Evolutionary conservation across 345 rosid species (phyloP), one percentile per base, ranked within the genome.

Genomic region (Arabis alpina): DNA sequence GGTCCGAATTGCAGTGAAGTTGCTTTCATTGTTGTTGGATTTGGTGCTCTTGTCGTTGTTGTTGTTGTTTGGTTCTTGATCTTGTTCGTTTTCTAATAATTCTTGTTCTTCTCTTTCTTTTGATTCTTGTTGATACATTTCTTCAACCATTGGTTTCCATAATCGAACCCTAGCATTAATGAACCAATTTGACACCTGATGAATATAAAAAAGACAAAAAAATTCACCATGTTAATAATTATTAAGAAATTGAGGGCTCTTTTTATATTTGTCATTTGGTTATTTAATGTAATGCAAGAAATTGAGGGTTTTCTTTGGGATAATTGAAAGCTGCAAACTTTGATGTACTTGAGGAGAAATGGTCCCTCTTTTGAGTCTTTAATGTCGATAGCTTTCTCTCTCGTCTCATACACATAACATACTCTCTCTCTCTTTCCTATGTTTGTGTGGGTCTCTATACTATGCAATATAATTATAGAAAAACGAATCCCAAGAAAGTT

Each of bases 91-190:
- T 6, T 28, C 45, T 43, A 82, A 92, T 76, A 36, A 39, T 28
- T 34, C 42, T 44, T 52, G 14, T 45, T 34, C 14, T 50, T 80
- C 96, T 37, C 70, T 88, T 14, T 86, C 92, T 74, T 84, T 94
- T 45, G 82, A 27, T 61, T 94, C 97, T 80, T 89, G 91, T 62
- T 91, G 96, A 80, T 94, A 94, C 97, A 94, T 94, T 53, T 94
- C 99, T 75, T 94, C 99, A 28, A 94, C 96, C 99, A 94, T 91
- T 52, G 99, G 99, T 77, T 94, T 94, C 99, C 99, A 94, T 83
- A 94, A 75, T 56, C 99, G 84, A 45, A 94, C 97, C 87, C 99
- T 93, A 34, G 98, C 98, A 74, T 93, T 93, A 15, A 93, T 93
- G 86, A 93, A 93, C 98, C 98, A 91, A 76, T 91, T 94, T 60